Evolutionary conservation across 1,284 basidiomycete species (phyloP), one percentile per base, ranked within the genome.

Genomic region (Tylopilus sp.): DNA sequence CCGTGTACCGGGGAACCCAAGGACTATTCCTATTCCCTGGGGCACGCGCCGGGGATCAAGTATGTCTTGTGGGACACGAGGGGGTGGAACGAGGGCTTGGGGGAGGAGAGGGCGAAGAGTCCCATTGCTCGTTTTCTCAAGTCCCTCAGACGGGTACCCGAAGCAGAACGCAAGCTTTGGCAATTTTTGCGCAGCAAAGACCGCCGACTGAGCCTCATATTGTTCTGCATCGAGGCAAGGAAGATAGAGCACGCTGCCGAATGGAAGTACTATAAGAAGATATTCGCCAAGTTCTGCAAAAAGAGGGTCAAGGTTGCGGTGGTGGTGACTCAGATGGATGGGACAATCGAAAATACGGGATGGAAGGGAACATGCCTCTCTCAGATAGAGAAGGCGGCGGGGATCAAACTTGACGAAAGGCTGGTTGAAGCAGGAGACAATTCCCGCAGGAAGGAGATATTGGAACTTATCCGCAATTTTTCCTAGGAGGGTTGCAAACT

Each of bases 281-380:
- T 61, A 44, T 46, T 25, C 31, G 38, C 19, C 39, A 49, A 50
- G 35, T 57, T 58, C 29, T 55, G 59, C 46, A 51, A 26, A 42
- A 44, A 33, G 23, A 49, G 30, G 9, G 25, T 46, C 41, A 59
- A 44, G 33, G 34, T 59, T 7, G 59, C 36, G 9, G 56, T 60
- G 41, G 50, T 59, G 15, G 67, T 72, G 7, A 73, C 69, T n/a
- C 73, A 60, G n/a, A 71, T 62, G 54, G 66, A 67, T 28, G 72
- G 47, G 15, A 66, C 52, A 52, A 72, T 65, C 8, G 55, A 38
- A 37, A 26, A 31, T 5, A 50, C 36, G 6, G 66, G 71, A n/a
- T 66, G 55, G 37, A 71, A 52, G 41, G 65, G 58, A 15, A 70
- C 59, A 59, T 71, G 55, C 37, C 28, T 28, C 9, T 28, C 28